phyloP scores from a whole-genome alignment of 257 asterid genomes.

The Nicotiana attenuata region DNA sequence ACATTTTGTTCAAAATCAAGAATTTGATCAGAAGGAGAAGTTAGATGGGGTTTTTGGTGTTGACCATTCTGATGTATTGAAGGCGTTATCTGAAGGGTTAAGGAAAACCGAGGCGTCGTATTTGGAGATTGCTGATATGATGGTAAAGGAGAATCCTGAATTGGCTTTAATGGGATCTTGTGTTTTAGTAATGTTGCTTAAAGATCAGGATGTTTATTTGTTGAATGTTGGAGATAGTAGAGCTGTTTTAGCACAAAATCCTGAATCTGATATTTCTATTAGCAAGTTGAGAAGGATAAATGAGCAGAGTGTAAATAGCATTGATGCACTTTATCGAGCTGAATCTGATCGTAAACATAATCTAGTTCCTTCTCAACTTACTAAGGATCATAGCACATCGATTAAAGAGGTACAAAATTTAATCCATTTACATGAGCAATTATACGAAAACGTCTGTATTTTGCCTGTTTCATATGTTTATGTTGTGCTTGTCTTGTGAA shows the following conservation, averaged over 20 bases:
- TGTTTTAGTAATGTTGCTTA: slow-evolving; percentile 88
- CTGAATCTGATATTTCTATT: slow-evolving; percentile 32
- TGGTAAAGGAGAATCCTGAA: slow-evolving; percentile 85
- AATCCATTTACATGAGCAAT: background rate
- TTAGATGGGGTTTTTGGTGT: slow-evolving; percentile 22
- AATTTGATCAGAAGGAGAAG: slow-evolving; percentile 19
- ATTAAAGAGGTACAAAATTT: slow-evolving; percentile 52
- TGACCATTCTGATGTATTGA: slow-evolving; percentile 66
- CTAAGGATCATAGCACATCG: slow-evolving; percentile 82
- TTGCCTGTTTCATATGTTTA: background rate
- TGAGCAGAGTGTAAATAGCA: slow-evolving; percentile 21
- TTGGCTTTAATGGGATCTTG: slow-evolving; percentile 97
- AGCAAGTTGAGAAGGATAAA: slow-evolving; percentile 26
- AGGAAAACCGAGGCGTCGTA: slow-evolving; percentile 71
- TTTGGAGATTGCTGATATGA: slow-evolving; percentile 77
- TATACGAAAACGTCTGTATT: background rate
- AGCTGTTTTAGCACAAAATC: slow-evolving; percentile 64
- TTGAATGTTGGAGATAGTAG: slow-evolving; percentile 94
- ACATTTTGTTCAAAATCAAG: slow-evolving; percentile 5
- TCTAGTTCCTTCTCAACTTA: slow-evolving; percentile 64
- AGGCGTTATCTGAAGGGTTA: slow-evolving; percentile 75
- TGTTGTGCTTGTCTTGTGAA: background rate
- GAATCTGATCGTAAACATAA: slow-evolving; percentile 48
- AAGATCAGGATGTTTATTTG: slow-evolving; percentile 80
- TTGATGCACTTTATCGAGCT: slow-evolving; percentile 49